Conservation (phyloP, 768 basidiomycete genomes). For the Mycena chlorophos region DNA sequence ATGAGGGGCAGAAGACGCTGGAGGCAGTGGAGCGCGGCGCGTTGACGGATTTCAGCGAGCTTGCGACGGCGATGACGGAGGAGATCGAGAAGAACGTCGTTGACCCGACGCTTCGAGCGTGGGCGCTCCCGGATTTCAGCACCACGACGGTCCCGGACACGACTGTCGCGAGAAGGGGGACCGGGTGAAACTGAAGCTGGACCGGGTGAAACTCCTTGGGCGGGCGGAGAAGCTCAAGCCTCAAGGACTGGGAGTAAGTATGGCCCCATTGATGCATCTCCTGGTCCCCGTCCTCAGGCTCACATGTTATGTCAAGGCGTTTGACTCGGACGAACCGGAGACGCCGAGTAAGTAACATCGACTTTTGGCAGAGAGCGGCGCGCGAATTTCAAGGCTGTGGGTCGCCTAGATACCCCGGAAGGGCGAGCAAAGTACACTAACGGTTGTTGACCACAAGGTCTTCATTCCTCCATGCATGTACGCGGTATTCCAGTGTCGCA, state of each 20-base stretch:
- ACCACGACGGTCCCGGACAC: slow-evolving; percentile 45
- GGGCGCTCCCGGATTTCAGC: slow-evolving; percentile 44
- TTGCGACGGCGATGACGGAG: slow-evolving; percentile 25
- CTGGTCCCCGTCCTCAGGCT: slow-evolving; percentile 42
- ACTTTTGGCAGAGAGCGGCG: slow-evolving; percentile 34
- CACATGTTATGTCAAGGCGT: slow-evolving; percentile 36
- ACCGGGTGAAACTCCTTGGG: slow-evolving; percentile 37
- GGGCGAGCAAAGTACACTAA: slow-evolving; percentile 41
- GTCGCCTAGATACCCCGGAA: slow-evolving; percentile 30
- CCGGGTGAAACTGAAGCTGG: slow-evolving; percentile 39
- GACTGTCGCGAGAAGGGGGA: slow-evolving; percentile 40
- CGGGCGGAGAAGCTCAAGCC: slow-evolving; percentile 39
- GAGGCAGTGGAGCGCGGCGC: slow-evolving; percentile 7
- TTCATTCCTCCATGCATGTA: no score
- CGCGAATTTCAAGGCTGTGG: slow-evolving; percentile 27
- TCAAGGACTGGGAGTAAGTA: slow-evolving; percentile 32
- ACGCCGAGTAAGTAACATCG: slow-evolving; percentile 30
- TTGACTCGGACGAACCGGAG: slow-evolving; percentile 32
- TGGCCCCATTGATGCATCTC: slow-evolving; percentile 42
- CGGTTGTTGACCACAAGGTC: slow-evolving; percentile 33
- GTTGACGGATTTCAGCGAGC: slow-evolving; percentile 25
- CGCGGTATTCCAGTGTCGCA: no score
- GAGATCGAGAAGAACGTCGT: slow-evolving; percentile 28
- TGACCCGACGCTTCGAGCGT: slow-evolving; percentile 33
- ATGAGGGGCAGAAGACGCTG: slow-evolving; percentile 26